Conservation (phyloP, 2,329 filamentous ascomycete genomes). For the Botrytis byssoidea region DNA sequence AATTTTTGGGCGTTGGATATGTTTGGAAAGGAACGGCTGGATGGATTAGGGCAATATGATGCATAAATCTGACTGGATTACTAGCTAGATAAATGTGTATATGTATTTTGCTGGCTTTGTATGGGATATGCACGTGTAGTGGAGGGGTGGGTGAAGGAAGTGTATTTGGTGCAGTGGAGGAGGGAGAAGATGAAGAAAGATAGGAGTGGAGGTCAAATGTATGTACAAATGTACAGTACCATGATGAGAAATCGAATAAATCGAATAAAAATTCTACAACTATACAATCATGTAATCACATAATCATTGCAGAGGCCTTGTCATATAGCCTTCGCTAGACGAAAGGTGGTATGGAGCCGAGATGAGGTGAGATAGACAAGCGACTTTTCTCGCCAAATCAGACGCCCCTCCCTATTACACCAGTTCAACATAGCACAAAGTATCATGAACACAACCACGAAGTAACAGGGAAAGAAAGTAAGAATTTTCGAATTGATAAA, state of each 20-base stretch:
- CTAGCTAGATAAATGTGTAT: neutral
- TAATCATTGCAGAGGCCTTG: neutral
- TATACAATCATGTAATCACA: neutral
- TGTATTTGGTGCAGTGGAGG: neutral
- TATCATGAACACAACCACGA: neutral
- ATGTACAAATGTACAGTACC: neutral
- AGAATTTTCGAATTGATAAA: neutral
- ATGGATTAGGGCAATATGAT: neutral
- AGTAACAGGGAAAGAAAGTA: neutral
- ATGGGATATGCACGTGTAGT: neutral
- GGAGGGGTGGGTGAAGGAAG: neutral
- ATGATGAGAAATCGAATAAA: neutral
- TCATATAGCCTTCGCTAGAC: neutral
- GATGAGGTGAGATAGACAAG: neutral
- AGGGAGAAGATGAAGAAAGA: neutral
- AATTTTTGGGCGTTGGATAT: conserved; percentile 3
- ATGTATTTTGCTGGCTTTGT: neutral
- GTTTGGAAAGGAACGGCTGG: neutral
- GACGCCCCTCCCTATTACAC: neutral
- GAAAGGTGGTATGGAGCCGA: neutral
- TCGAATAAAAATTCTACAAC: neutral
- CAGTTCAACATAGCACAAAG: neutral
- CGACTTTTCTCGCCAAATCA: neutral
- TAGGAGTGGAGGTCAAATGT: neutral
- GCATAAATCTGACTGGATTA: neutral